Evolutionary conservation across 1,284 basidiomycete genomes (phyloP), one percentile per base, ranked within the genome.

Genomic region (Ganoderma meredithae): DNA sequence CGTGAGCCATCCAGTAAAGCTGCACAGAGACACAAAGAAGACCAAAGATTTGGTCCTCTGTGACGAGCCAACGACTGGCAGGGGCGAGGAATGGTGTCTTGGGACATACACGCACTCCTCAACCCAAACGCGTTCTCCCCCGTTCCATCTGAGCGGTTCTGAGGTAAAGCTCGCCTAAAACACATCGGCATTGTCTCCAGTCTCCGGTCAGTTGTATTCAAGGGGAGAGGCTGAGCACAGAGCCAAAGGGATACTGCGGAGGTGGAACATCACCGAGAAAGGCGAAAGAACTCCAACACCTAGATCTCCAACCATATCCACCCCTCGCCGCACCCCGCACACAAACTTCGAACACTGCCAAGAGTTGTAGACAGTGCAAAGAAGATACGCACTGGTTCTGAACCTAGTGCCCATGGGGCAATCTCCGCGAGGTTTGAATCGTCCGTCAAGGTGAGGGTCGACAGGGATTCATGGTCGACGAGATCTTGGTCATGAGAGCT

Each of bases 321-420:
- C 7, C 52, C 52, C 27, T 31, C 10, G 4, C 27, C 17, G 27
- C 27, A 55, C 2, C 27, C 31, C 22, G 47, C 12, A 49, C 22
- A 22, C 22, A 49, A 49, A 12, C 10, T 49, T 49, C 22, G 10
- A 25, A 49, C 22, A 25, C 10, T 13, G 22, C 22, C 22, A 12
- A 12, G 10, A 22, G 17, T 41, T 12, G 22, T 13, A 22, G 39
- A 41, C 6, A 17, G 39, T 41, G 15, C 5, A n/a, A 27, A n/a
- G 19, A 19, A 39, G 10, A 53, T 9, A 72, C 71, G 62, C 44
- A 72, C 71, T 17, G 71, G 71, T 62, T 72, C 71, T 10, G 68
- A 69, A 56, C 69, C 71, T 2, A 68, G 64, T 44, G 67, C 69
- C 71, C 71, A 72, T 39, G 71, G 71, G 4, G 71, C 71, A 53